phyloP scores from a whole-genome alignment of 192 early-diverging fungal genomes.

The Funneliformis mosseae region DNA sequence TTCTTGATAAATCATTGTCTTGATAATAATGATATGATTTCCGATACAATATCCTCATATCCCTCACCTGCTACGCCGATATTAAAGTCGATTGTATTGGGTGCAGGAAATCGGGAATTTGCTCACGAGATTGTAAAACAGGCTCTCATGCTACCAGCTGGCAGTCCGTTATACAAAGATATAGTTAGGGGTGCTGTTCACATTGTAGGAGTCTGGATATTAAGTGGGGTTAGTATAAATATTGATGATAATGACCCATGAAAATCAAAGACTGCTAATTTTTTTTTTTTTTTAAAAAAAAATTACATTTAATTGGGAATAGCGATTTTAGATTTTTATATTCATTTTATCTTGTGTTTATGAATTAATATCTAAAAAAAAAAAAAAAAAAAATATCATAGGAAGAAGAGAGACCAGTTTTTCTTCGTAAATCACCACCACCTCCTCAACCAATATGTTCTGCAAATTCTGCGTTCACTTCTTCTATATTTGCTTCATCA shows the following conservation, averaged over 20 bases:
- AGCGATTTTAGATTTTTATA: background rate
- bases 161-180: conserved; percentile 59
- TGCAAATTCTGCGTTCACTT: background rate
- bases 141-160: conserved; percentile 63
- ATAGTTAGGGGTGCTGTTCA: conserved; percentile 66
- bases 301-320: too few relatives aligned
- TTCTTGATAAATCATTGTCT: conserved; percentile 71
- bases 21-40: conserved; percentile 50
- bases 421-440: conserved; percentile 50
- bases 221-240: conserved; percentile 42
- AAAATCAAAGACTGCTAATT: background rate
- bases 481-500: conserved; percentile 28
- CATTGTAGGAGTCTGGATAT: conserved; percentile 67
- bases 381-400: conserved; percentile 30
- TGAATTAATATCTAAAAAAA: background rate
- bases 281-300: background rate
- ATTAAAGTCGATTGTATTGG: conserved; percentile 60
- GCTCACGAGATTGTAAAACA: conserved; percentile 80
- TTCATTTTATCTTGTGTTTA: background rate
- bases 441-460: background rate
- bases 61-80: conserved; percentile 64
- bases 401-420: conserved; percentile 74
- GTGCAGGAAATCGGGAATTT: conserved; percentile 65
- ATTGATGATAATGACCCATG: background rate
- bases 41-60: conserved; percentile 39